phyloP scores from a whole-genome alignment of 2,329 filamentous ascomycete genomes.

The Diaporthe ilicicola region DNA sequence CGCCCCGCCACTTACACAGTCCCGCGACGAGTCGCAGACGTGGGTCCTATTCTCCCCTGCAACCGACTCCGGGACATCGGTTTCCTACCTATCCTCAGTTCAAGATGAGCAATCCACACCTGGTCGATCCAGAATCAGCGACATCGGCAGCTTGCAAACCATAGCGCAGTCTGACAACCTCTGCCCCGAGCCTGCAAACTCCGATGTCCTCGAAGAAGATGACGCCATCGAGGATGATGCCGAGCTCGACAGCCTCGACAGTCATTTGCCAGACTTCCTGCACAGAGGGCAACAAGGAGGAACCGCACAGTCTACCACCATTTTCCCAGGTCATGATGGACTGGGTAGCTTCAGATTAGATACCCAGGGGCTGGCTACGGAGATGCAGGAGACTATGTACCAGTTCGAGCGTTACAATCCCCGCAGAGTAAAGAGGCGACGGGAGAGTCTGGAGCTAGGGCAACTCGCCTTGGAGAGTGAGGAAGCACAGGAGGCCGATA shows the following conservation, averaged over 20 bases:
- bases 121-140: conserved; percentile 78
- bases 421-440: conserved; percentile 64
- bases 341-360: conserved; percentile 83
- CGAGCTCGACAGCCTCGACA: conserved; percentile 92
- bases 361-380: conserved; percentile 58
- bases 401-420: conserved; percentile 89
- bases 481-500: conserved; percentile 72
- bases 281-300: conserved; percentile 50
- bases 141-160: conserved; percentile 81
- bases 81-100: conserved; percentile 74
- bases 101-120: conserved; percentile 70
- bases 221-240: conserved; percentile 68
- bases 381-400: conserved; percentile 85
- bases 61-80: conserved; percentile 66
- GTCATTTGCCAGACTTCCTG: conserved; percentile 85
- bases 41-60: conserved; percentile 94
- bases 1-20: conserved; percentile 43
- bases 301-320: conserved; percentile 63
- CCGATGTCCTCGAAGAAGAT: conserved; percentile 46
- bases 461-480: conserved; percentile 62
- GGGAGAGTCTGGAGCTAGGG: conserved; percentile 62
- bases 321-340: conserved; percentile 93
- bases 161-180: conserved; percentile 64
- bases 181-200: conserved; percentile 38
- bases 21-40: conserved; percentile 80